Evolutionary conservation across 163 green algal species (phyloP), one percentile per base, ranked within the genome.

Genomic region (Trebouxia gelatinosa): DNA sequence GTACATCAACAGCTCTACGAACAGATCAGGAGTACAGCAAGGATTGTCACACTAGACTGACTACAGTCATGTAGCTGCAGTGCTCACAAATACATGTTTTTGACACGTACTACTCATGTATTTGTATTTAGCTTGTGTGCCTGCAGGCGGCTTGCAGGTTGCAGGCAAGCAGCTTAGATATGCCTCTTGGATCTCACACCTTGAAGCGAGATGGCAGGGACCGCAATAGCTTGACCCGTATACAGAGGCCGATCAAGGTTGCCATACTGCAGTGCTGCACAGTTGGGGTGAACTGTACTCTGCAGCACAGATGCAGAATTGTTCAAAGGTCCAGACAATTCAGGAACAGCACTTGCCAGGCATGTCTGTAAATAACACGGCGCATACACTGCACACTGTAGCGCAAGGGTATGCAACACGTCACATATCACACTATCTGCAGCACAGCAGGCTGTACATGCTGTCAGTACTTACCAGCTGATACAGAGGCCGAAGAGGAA

Each of bases 261-360:
- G 96, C 94, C 92, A 98, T 97, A 83, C 87, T 95, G 90, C 94
- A 98, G 82, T 98, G 94, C 61, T 92, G 87, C 21, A 99, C 96
- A 0, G 96, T 99, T 5, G 96, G 96, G 0, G 95, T 99, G 88
- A 99, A 99, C 11, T 87, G 78, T 34, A 99, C 91, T 77, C 94
- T 97, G 91, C 65, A 75, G 5, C 39, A 67, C 16, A 68, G 58
- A n/a, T n/a, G n/a, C n/a, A n/a, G n/a, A n/a, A n/a, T n/a, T n/a
- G n/a, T n/a, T n/a, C n/a, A n/a, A n/a, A n/a, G n/a, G n/a, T n/a
- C n/a, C n/a, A n/a, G n/a, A n/a, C n/a, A n/a, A n/a, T n/a, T n/a
- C n/a, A n/a, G n/a, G n/a, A n/a, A n/a, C n/a, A n/a, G n/a, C n/a
- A n/a, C n/a, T n/a, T n/a, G n/a, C n/a, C n/a, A n/a, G n/a, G n/a